Percentiles rank a stretch among this genome's conserved stretches.
phyloP scores from a whole-genome alignment of 1,284 basidiomycete species.

The Coniferiporia weirii region DNA sequence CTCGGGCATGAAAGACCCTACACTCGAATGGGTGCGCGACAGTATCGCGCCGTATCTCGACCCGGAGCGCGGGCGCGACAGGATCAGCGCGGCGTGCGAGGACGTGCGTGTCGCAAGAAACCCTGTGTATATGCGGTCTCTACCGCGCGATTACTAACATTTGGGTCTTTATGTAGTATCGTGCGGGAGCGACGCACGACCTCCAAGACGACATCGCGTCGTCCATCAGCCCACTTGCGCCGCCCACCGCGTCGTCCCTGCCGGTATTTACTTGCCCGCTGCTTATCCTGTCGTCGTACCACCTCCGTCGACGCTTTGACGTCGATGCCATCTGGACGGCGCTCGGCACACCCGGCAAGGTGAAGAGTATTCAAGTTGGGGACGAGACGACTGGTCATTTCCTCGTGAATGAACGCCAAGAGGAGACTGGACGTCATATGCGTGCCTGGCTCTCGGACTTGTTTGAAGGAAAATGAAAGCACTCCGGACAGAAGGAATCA shows the following conservation, averaged over 20 bases:
- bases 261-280: slow-evolving; percentile 16
- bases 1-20: slow-evolving; percentile 7
- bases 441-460: slow-evolving; percentile 18
- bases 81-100: slow-evolving; percentile 23
- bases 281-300: slow-evolving; percentile 22
- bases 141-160: too few species aligned
- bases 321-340: slow-evolving; percentile 24
- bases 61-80: slow-evolving; percentile 15
- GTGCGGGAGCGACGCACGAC: slow-evolving; percentile 24
- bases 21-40: slow-evolving; percentile 22
- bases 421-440: slow-evolving; percentile 19
- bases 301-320: slow-evolving; percentile 23
- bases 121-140: too few species aligned
- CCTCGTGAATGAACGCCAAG: slow-evolving; percentile 23
- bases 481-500: neutral
- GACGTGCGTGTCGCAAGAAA: slow-evolving; percentile 18
- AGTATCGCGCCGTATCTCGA: slow-evolving; percentile 22
- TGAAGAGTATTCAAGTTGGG: slow-evolving; percentile 20
- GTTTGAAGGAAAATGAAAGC: neutral
- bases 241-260: neutral
- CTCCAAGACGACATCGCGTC: slow-evolving; percentile 20
- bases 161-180: slow-evolving; percentile 18
- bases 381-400: slow-evolving; percentile 25
- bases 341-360: slow-evolving; percentile 18
- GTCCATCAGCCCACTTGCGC: slow-evolving; percentile 19